Base-by-base conservation (phyloP, 768 basidiomycete genomes). In the Podaxis sp. region DNA sequence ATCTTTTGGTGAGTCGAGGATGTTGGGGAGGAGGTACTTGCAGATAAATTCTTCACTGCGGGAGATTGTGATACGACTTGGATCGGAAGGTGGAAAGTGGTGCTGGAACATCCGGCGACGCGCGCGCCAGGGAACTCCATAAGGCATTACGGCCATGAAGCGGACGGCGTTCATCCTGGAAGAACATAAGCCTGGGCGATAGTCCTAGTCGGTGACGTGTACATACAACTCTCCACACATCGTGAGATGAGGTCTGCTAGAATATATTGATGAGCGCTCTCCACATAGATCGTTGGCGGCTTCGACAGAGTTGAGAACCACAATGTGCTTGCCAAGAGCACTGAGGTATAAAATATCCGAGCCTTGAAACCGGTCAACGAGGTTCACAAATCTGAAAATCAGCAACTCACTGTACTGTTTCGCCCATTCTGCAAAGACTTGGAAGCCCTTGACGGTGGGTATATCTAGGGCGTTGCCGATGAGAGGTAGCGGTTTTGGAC, bases 81-180 rank as follows among this genome's bases (percentile, higher is more conserved):
- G 42, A 61, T 77, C 76, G 24, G 69, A 67, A 1, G 71, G 66
- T 56, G 77, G 74, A 61, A 82, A 78, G 57, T 81, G 74, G 44
- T 76, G 68, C 49, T 76, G 74, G 66, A 83, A 80, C n/a, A 76
- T 51, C 15, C 75, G 71, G 12, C 83, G 75, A 26, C 76, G 75
- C 6, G 71, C 70, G 51, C 73, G 76, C 82, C 82, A 82, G 19
- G 54, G 30, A 39, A 73, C 69, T 24, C 77, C 77, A 52, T 82
- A 82, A 2, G 70, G 72, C 74, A 80, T 74, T 38, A 75, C 66
- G 3, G 72, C 71, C 58, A 82, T 71, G 57, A 74, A 70, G 75
- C 76, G 80, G 22, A 71, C 71, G 68, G 74, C 79, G 3, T 79
- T 79, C 70, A 80, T 77, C 36, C 81, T 81, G 52, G 13, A 17